These are phyloP conservation scores for Bauhinia variegata DNA, from an alignment of 306 rosid genomes.

Conservation along the genomic window DNA sequence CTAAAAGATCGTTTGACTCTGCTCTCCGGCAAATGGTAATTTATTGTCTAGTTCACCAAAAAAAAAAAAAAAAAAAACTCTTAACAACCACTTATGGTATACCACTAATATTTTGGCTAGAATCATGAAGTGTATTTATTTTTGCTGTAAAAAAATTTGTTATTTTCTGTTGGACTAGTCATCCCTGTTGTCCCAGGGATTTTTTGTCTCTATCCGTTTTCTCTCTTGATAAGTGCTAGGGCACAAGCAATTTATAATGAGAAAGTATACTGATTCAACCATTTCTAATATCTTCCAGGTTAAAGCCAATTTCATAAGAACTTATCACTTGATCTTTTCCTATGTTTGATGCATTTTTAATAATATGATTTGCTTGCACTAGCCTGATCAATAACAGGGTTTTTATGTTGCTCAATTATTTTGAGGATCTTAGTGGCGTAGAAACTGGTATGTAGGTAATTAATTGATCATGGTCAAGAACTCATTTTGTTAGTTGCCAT, in stretches of 20 bases:
- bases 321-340: slow-evolving; percentile 1
- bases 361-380: slow-evolving; percentile 1
- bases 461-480: slow-evolving; percentile 7
- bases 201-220: slow-evolving; percentile 6
- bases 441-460: background rate
- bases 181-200: background rate
- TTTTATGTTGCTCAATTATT: background rate
- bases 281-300: background rate
- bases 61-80: no score
- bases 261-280: slow-evolving; percentile 8
- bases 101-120: no score
- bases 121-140: slow-evolving; percentile 24
- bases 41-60: slow-evolving; percentile 29
- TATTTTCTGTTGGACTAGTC: slow-evolving; percentile 13
- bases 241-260: background rate
- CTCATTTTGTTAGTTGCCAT: slow-evolving; percentile 30
- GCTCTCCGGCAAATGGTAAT: slow-evolving; percentile 76
- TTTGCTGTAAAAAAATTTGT: slow-evolving; percentile 6
- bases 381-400: background rate
- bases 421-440: no score
- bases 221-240: slow-evolving; percentile 3
- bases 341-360: slow-evolving; percentile 3
- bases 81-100: background rate
- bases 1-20: slow-evolving; percentile 76
- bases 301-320: slow-evolving; percentile 7